Evolutionary conservation across 306 rosid species (phyloP).

Genomic region (Gleditsia sinensis): DNA sequence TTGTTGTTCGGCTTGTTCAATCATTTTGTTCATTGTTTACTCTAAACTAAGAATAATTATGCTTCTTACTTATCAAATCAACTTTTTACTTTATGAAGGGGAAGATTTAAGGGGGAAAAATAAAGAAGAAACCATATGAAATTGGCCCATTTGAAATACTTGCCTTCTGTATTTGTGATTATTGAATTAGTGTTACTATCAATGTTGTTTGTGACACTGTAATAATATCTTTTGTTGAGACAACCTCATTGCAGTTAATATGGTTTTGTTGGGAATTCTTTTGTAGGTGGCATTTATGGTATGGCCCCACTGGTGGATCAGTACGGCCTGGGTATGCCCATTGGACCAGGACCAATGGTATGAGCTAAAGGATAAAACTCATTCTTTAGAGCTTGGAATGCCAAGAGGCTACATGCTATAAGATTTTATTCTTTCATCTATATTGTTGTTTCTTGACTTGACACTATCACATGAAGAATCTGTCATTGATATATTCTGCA

Average conservation of each 20-base stretch:
- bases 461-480: background rate
- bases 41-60: background rate
- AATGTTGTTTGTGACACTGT: conserved; percentile 9
- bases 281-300: conserved; percentile 86
- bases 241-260: conserved; percentile 9
- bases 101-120: background rate
- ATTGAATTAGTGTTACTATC: background rate
- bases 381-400: background rate
- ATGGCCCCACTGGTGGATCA: conserved; percentile 85
- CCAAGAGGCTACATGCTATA: background rate
- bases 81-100: background rate
- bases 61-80: background rate
- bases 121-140: background rate
- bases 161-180: conserved; percentile 1
- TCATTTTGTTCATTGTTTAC: conserved; percentile 1
- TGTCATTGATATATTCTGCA: background rate
- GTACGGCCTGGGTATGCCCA: conserved; percentile 86
- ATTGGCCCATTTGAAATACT: no score
- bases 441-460: background rate
- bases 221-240: background rate
- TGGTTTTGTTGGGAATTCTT: conserved; percentile 17
- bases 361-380: conserved; percentile 18
- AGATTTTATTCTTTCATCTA: background rate
- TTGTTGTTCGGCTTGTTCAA: conserved; percentile 1
- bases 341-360: conserved; percentile 91